Evolutionary conservation across 2,329 filamentous ascomycete genomes (phyloP).

Genomic region (Verticillium zaregamsianum): DNA sequence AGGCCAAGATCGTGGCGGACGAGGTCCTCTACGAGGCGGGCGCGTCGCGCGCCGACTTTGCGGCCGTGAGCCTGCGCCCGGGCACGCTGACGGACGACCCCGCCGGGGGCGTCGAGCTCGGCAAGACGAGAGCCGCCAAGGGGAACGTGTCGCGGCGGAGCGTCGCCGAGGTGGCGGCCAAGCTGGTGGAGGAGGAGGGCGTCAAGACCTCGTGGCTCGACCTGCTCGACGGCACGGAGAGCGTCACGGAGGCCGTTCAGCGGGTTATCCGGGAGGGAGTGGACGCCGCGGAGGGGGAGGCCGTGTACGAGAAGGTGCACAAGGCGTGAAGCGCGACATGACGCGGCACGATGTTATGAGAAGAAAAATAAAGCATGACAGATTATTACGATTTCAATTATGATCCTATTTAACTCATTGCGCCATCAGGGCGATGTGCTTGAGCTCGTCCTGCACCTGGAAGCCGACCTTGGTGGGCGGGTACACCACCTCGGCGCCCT

Average conservation of each 20-base stretch:
- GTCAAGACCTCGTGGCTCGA: conserved; percentile 51
- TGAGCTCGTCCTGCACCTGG: conserved; percentile 53
- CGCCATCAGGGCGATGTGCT: conserved; percentile 49
- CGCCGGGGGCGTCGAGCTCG: conserved; percentile 42
- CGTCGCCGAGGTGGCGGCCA: conserved; percentile 55
- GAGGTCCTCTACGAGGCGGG: conserved; percentile 48
- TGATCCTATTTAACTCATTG: conserved; percentile 16
- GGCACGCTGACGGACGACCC: conserved; percentile 44
- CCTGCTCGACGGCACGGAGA: conserved; percentile 49
- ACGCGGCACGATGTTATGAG: neutral
- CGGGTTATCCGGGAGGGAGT: conserved; percentile 45
- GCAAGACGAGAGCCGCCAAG: conserved; percentile 33
- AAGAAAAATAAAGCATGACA: neutral
- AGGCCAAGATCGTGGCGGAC: conserved; percentile 58
- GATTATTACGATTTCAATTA: neutral
- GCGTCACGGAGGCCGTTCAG: conserved; percentile 40
- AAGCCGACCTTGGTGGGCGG: conserved; percentile 53
- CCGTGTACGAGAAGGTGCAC: conserved; percentile 19
- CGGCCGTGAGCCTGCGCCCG: conserved; percentile 50
- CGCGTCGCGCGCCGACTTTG: conserved; percentile 35
- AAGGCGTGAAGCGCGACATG: neutral
- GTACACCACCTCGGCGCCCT: conserved; percentile 47
- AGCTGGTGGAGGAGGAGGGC: conserved; percentile 46
- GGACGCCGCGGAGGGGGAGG: conserved; percentile 50
- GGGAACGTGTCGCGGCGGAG: conserved; percentile 49